Evolutionary conservation across 1,284 basidiomycete species (phyloP).

Genomic region (Leccinum angustisporum): DNA sequence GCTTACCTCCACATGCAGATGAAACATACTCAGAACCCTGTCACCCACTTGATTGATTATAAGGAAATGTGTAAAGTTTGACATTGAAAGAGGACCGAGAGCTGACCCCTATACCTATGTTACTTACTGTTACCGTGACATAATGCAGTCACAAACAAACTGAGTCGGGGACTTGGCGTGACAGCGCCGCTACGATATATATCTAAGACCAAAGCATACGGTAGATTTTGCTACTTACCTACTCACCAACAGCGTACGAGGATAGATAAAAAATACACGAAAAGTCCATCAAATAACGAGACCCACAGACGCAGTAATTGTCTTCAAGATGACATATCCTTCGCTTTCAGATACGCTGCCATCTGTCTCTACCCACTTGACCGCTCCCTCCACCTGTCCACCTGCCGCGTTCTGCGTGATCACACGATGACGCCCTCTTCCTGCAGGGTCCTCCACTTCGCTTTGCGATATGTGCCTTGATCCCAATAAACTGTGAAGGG

Average conservation of each 20-base stretch:
- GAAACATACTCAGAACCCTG: no score
- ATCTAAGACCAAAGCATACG: not conserved
- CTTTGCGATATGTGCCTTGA: constrained; percentile 22
- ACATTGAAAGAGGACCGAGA: no score
- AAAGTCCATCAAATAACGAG: constrained; percentile 24
- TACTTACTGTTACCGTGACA: no score
- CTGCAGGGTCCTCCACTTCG: constrained; percentile 40
- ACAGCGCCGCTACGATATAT: no score
- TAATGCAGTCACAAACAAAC: no score
- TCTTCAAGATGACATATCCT: constrained; percentile 22
- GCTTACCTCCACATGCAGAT: no score
- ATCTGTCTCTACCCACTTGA: constrained; percentile 27
- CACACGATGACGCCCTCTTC: constrained; percentile 36
- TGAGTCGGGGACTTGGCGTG: no score
- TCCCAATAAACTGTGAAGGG: constrained; percentile 30
- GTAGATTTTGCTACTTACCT: not conserved
- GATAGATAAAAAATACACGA: not conserved
- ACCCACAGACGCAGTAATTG: constrained; percentile 16
- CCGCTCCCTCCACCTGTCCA: constrained; percentile 17
- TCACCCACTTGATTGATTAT: no score
- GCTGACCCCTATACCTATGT: no score
- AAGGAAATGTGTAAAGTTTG: no score
- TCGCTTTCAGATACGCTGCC: constrained; percentile 17
- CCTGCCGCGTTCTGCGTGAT: constrained; percentile 10
- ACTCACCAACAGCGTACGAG: not conserved